phyloP scores from a whole-genome alignment of 441 rosid species.

The Pelargonium citronellum region DNA sequence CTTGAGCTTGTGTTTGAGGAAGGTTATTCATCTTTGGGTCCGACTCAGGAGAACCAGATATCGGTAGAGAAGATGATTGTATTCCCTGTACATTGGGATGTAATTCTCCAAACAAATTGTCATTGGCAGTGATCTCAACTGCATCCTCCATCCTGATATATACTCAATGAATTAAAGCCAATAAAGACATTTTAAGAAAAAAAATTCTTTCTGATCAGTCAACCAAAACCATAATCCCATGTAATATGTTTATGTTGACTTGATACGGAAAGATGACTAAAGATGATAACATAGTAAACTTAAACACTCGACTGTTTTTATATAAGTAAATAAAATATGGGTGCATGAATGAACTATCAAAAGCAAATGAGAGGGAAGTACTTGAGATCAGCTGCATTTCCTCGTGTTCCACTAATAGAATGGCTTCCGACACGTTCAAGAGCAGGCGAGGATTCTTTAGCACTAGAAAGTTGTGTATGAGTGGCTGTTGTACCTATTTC shows the following conservation, averaged over 20 bases:
- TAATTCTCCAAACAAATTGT: constrained; percentile 34
- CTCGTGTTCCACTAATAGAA: constrained; percentile 33
- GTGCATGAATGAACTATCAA: constrained; percentile 11
- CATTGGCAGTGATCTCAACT: constrained; percentile 29
- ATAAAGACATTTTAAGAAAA: not conserved
- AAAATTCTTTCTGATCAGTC: not conserved
- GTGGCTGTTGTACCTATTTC: constrained; percentile 33
- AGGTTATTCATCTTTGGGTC: constrained; percentile 37
- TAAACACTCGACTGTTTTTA: not conserved
- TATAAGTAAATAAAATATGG: not conserved
- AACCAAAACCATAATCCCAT: constrained; percentile 8
- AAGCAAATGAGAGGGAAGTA: constrained; percentile 23
- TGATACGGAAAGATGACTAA: not conserved
- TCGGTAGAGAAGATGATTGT: constrained; percentile 32
- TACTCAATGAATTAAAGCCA: not conserved
- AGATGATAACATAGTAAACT: not conserved
- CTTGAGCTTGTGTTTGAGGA: constrained; percentile 39
- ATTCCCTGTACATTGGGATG: constrained; percentile 25
- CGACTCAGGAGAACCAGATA: constrained; percentile 33
- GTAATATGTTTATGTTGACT: not conserved
- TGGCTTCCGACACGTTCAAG: constrained; percentile 29
- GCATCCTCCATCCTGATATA: constrained; percentile 40
- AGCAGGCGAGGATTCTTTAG: constrained; percentile 33
- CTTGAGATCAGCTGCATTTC: constrained; percentile 38
- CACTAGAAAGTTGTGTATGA: constrained; percentile 29